Base-by-base conservation (phyloP, 306 rosid genomes). In the Amphicarpaea edgeworthii region DNA sequence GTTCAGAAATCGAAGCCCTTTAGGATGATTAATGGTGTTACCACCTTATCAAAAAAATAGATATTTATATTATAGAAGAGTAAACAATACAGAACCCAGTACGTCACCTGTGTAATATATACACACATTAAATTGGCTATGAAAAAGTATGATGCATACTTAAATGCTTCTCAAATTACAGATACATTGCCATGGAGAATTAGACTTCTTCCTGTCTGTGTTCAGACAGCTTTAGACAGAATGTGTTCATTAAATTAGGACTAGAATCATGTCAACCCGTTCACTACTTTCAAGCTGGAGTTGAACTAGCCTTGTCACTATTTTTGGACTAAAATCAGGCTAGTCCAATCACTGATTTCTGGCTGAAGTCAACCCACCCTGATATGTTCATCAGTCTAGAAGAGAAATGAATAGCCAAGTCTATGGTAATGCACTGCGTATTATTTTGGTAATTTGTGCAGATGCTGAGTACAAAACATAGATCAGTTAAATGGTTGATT, bases 141-240 rank as follows among this genome's bases (percentile, higher is more conserved):
- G 24, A 63, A 61, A 63, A 23, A 47, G 57, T 47, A 63, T 68
- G 60, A 21, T 54, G 20, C 46, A 77, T 8, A 34, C 55, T 62
- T 53, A 5, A 58, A 61, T 8, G 40, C 26, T 70, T 47, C 49
- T 62, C 67, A 62, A 65, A 50, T 41, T 24, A 51, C 43, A 53
- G 43, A 55, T 45, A 23, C 34, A 53, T 51, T 19, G 43, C 34
- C 40, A 30, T 46, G 70, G 34, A 73, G 70, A 80, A n/a, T 34
- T 75, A 72, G 34, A 47, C 57, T 66, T 34, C 64, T 45, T 73
- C 21, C 62, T 55, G 7, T 21, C 32, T 45, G 55, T 26, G 70
- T 42, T 73, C 43, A 73, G 79, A 54, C 16, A 57, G 75, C n/a
- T 53, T 73, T 21, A 73, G 75, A 63, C 16, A 46, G 4, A 75